phyloP scores from a whole-genome alignment of 495 filamentous ascomycete genomes.

The Trypethelium eluteriae region DNA sequence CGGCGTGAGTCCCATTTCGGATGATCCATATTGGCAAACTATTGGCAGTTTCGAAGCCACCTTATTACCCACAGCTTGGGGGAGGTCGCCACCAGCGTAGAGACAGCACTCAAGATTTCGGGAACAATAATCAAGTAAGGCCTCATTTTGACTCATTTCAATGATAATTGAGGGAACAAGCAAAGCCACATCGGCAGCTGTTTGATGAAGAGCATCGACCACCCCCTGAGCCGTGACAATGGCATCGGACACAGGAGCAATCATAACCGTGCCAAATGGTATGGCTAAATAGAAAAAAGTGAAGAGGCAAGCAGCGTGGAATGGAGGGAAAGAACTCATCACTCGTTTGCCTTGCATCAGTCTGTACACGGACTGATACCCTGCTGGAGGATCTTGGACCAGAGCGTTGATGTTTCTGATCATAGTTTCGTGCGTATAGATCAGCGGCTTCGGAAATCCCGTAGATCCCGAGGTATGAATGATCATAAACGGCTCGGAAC shows the following conservation, averaged over 20 bases:
- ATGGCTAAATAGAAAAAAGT: no score
- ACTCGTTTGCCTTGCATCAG: not conserved
- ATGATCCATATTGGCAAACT: not conserved
- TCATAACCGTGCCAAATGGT: not conserved
- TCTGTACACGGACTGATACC: not conserved
- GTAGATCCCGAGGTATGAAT: constrained; percentile 33
- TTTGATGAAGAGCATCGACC: not conserved
- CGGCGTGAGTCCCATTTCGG: not conserved
- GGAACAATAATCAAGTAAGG: constrained; percentile 7
- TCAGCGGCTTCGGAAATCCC: constrained; percentile 28
- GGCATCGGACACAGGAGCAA: constrained; percentile 11
- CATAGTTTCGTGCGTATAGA: not conserved
- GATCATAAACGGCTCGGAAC: constrained; percentile 28
- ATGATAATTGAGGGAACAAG: constrained; percentile 12
- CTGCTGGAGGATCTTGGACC: not conserved
- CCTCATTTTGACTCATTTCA: constrained; percentile 6
- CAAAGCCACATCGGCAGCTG: constrained; percentile 11
- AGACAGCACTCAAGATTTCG: constrained; percentile 13
- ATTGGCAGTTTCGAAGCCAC: not conserved
- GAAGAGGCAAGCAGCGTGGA: not conserved
- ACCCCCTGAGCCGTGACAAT: constrained; percentile 9
- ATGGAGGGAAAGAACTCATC: not conserved
- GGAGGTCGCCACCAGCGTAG: constrained; percentile 18
- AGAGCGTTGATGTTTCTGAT: not conserved
- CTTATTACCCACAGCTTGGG: not conserved